Evolutionary conservation across 331 rosid genomes (phyloP).

Genomic region (Malus hybrid): DNA sequence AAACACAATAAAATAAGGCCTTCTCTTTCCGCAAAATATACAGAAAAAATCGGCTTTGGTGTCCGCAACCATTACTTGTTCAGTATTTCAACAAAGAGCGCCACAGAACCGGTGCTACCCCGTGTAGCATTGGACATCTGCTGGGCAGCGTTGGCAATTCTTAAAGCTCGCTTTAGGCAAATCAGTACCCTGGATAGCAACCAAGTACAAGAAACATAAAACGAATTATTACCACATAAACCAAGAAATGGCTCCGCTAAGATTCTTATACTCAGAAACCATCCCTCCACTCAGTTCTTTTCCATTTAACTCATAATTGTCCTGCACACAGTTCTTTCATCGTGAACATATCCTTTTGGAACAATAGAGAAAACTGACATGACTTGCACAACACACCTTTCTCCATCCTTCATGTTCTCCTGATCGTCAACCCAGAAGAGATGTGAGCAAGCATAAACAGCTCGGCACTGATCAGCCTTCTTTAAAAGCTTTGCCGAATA

Average conservation of each 20-base stretch:
- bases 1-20: constrained; percentile 5
- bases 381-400: constrained; percentile 51
- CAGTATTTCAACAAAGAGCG: constrained; percentile 90
- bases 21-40: background rate
- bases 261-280: background rate
- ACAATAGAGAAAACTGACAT: background rate
- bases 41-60: background rate
- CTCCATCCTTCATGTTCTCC: constrained; percentile 92
- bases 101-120: constrained; percentile 79
- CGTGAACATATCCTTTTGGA: background rate
- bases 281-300: background rate
- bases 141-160: constrained; percentile 97
- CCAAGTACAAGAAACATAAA: background rate
- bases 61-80: constrained; percentile 66
- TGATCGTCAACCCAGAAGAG: constrained; percentile 97
- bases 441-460: constrained; percentile 94
- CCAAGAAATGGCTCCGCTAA: background rate
- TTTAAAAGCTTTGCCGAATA: constrained; percentile 97
- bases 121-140: constrained; percentile 89
- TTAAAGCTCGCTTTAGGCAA: constrained; percentile 92
- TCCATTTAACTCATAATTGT: background rate
- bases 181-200: constrained; percentile 62
- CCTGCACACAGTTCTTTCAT: background rate
- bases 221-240: background rate
- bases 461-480: constrained; percentile 98